A percentile compares a stretch with the other conserved stretches of the same genome.
These are phyloP conservation scores for Ilex paraguariensis DNA, from an alignment of 305 asterid genomes.

Conservation along the genomic window DNA sequence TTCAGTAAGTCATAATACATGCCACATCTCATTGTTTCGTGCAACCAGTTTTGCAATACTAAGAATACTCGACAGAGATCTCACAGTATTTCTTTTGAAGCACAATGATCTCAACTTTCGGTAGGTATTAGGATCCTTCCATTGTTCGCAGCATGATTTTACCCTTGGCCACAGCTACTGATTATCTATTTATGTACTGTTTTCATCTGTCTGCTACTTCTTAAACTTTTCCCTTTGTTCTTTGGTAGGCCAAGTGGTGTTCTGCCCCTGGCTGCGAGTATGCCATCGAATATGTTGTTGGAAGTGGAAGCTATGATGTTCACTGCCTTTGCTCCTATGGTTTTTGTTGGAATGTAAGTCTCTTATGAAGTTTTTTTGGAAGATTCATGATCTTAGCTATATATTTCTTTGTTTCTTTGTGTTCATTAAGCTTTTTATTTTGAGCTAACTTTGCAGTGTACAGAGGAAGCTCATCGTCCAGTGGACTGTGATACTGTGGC, in stretches of 20 bases:
- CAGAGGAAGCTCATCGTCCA: constrained; percentile 96
- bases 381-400: constrained; percentile 3
- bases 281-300: constrained; percentile 75
- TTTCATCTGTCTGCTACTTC: neutral
- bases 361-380: neutral
- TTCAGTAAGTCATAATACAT: no score
- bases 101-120: no score
- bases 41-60: no score
- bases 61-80: no score
- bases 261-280: constrained; percentile 92
- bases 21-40: no score
- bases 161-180: no score
- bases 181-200: no score
- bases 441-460: constrained; percentile 51
- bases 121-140: no score
- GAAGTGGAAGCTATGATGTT: constrained; percentile 88
- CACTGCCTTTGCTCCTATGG: constrained; percentile 71
- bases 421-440: constrained; percentile 10
- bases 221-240: neutral
- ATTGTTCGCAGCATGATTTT: no score
- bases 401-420: constrained; percentile 7
- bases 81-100: no score
- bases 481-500: constrained; percentile 88
- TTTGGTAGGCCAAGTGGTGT: constrained; percentile 83
- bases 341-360: constrained; percentile 94